A percentile compares a stretch with the other conserved stretches of the same genome.
phyloP scores from a whole-genome alignment of 441 rosid species.

The Eruca vesicaria region DNA sequence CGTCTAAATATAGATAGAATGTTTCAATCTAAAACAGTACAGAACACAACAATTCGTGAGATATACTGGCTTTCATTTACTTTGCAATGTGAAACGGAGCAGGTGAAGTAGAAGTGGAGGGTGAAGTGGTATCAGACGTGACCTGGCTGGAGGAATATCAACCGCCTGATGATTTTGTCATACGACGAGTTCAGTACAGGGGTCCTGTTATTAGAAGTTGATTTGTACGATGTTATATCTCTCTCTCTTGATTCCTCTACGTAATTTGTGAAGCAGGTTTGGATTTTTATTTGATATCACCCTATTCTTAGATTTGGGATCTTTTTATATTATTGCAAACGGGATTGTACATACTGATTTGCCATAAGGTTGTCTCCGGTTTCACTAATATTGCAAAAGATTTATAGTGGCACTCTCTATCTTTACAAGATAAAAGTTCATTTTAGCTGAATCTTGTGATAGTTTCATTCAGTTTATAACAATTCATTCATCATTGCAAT shows the following conservation, averaged over 20 bases:
- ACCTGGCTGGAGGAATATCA: constrained; percentile 70
- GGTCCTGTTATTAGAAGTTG: constrained; percentile 66
- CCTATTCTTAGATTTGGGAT: constrained; percentile 10
- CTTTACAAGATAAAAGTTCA: neutral
- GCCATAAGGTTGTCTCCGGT: neutral
- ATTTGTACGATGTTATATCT: neutral
- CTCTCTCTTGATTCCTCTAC: neutral
- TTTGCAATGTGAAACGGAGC: neutral
- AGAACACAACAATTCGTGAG: neutral
- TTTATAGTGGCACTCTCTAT: neutral
- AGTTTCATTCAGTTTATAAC: neutral
- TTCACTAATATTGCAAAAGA: constrained; percentile 12
- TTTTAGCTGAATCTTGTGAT: neutral
- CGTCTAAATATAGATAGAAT: too few relatives aligned
- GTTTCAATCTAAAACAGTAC: neutral
- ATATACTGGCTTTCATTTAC: neutral
- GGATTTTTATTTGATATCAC: neutral
- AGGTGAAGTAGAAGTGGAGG: constrained; percentile 53
- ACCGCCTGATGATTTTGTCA: constrained; percentile 68
- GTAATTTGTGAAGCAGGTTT: constrained; percentile 20
- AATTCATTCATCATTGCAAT: constrained; percentile 5
- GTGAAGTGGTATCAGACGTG: constrained; percentile 39
- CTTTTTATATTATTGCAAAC: constrained; percentile 20
- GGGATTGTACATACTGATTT: constrained; percentile 29
- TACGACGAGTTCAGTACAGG: constrained; percentile 53